Conservation (phyloP, 2,329 filamentous ascomycete genomes). For the Emmonsiellopsis sp. region DNA sequence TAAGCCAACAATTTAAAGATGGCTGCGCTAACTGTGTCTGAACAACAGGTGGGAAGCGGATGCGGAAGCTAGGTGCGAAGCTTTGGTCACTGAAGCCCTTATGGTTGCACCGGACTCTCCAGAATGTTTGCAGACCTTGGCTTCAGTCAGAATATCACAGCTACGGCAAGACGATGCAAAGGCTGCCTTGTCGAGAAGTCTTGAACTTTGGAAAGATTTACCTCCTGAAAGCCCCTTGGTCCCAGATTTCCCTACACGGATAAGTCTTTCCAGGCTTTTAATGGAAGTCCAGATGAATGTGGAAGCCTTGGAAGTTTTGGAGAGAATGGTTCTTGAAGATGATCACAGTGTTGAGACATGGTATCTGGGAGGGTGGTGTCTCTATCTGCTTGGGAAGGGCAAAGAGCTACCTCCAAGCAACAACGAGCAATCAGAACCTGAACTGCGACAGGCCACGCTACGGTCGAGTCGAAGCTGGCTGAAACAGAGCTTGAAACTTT, state of each 20-base stretch:
- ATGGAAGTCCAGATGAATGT: slow-evolving; percentile 85
- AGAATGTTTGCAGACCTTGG: slow-evolving; percentile 91
- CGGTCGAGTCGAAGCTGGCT: slow-evolving; percentile 75
- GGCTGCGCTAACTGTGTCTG: neutral
- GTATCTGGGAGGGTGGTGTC: slow-evolving; percentile 93
- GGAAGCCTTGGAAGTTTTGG: slow-evolving; percentile 74
- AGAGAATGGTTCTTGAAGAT: slow-evolving; percentile 76
- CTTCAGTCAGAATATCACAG: slow-evolving; percentile 89
- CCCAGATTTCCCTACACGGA: slow-evolving; percentile 76
- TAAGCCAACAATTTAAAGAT: neutral
- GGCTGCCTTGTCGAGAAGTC: slow-evolving; percentile 66
- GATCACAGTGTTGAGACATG: slow-evolving; percentile 91
- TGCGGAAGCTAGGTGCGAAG: slow-evolving; percentile 79
- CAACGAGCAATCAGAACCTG: slow-evolving; percentile 23
- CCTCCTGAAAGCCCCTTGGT: slow-evolving; percentile 60
- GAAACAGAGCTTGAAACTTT: slow-evolving; percentile 70
- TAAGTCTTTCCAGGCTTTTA: slow-evolving; percentile 72
- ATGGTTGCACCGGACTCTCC: slow-evolving; percentile 70
- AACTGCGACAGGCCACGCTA: slow-evolving; percentile 54
- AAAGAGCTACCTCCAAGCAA: slow-evolving; percentile 21
- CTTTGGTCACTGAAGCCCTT: slow-evolving; percentile 80
- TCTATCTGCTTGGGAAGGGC: slow-evolving; percentile 55
- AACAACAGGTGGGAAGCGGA: slow-evolving; percentile 64
- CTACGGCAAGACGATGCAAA: slow-evolving; percentile 66
- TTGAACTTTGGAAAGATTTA: slow-evolving; percentile 74